Evolutionary conservation across 345 rosid species (phyloP).

Genomic region (Salix suchowensis): DNA sequence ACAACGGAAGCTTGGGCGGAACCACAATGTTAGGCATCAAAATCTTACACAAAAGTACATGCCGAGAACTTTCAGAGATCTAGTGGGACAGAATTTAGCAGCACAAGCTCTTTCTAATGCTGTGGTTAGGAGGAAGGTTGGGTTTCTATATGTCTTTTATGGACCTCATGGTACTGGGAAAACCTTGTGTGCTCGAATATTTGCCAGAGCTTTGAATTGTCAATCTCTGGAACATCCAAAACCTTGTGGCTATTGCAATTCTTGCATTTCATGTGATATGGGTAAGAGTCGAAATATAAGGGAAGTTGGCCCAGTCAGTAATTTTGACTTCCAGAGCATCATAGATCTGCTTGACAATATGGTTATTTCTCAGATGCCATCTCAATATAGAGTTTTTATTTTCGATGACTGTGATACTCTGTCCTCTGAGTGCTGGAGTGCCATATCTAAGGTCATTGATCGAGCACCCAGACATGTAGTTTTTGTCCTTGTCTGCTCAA

Average conservation of each 20-base stretch:
- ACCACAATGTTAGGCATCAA: slow-evolving; percentile 55
- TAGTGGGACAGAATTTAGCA: slow-evolving; percentile 84
- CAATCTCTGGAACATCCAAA: slow-evolving; percentile 63
- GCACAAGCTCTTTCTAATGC: slow-evolving; percentile 91
- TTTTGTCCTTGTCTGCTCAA: slow-evolving; percentile 76
- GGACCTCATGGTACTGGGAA: slow-evolving; percentile 99
- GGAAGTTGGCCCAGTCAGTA: slow-evolving; percentile 82
- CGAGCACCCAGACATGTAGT: slow-evolving; percentile 75
- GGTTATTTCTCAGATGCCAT: slow-evolving; percentile 47
- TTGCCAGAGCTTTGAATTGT: slow-evolving; percentile 90
- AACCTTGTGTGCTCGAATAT: slow-evolving; percentile 85
- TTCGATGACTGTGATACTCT: slow-evolving; percentile 84
- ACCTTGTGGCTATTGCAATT: slow-evolving; percentile 76
- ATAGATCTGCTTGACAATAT: slow-evolving; percentile 63
- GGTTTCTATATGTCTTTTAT: slow-evolving; percentile 78
- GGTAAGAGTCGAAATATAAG: slow-evolving; percentile 67
- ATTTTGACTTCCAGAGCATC: slow-evolving; percentile 64
- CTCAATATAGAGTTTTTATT: slow-evolving; percentile 61
- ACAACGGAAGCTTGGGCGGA: slow-evolving; percentile 29
- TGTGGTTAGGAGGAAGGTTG: slow-evolving; percentile 64
- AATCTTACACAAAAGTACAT: slow-evolving; percentile 76
- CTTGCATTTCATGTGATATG: slow-evolving; percentile 63
- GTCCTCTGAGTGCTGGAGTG: slow-evolving; percentile 76
- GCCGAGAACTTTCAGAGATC: slow-evolving; percentile 70
- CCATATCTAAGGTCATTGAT: slow-evolving; percentile 72